Evolutionary conservation across 129 eudicot genomes (phyloP).

Genomic region (Chrysanthemum lavandulifolium): DNA sequence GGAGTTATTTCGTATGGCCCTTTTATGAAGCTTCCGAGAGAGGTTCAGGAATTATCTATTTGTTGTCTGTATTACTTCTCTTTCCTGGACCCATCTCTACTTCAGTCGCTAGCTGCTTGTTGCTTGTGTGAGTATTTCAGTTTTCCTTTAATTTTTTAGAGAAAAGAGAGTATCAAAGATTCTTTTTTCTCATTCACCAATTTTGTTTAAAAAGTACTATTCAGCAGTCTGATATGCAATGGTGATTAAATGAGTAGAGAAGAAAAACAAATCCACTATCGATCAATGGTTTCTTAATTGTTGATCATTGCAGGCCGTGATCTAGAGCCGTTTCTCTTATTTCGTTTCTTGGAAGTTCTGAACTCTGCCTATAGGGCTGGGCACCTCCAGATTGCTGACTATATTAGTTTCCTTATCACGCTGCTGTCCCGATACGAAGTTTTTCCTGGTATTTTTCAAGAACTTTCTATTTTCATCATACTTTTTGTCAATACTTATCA

Average conservation of each 20-base stretch:
- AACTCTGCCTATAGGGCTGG: constrained; percentile 75
- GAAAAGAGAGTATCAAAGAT: not conserved
- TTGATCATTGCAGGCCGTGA: constrained; percentile 53
- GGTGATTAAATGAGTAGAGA: not conserved
- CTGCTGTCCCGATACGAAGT: constrained; percentile 58
- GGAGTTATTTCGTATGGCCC: constrained; percentile 60
- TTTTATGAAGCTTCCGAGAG: constrained; percentile 60
- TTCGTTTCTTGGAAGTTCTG: constrained; percentile 71
- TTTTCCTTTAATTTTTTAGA: not conserved
- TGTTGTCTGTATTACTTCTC: constrained; percentile 84
- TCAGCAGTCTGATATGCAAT: not conserved
- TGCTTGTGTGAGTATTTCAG: constrained; percentile 70
- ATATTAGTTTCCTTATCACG: constrained; percentile 79
- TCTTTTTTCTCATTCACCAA: not conserved
- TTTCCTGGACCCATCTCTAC: constrained; percentile 47
- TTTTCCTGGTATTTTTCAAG: constrained; percentile 41
- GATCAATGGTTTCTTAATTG: not conserved
- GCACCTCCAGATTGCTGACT: constrained; percentile 62
- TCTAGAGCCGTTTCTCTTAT: constrained; percentile 54
- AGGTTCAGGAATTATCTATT: constrained; percentile 73
- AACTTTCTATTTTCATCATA: not conserved
- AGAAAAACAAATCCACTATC: too few relatives aligned
- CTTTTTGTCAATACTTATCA: not conserved
- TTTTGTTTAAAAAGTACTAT: constrained; percentile 1
- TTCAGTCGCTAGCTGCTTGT: constrained; percentile 69